These are phyloP conservation scores for Neoboletus magnificus DNA, from an alignment of 768 basidiomycete species.

Conservation along the genomic window DNA sequence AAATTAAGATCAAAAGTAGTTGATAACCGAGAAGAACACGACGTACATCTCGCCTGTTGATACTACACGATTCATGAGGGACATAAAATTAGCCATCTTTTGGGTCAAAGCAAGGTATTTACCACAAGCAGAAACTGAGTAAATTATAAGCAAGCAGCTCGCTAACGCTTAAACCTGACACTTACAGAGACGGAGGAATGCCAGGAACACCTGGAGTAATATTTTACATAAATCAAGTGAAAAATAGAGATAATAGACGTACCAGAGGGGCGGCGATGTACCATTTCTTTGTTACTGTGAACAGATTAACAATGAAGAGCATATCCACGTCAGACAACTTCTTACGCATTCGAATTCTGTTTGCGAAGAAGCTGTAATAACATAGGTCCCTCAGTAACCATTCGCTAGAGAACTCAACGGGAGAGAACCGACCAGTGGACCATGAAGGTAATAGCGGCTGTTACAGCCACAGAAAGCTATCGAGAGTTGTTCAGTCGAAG, in stretches of 20 bases:
- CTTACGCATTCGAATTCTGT: slow-evolving; percentile 34
- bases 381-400: not conserved
- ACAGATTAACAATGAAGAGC: not conserved
- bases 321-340: not conserved
- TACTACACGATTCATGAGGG: slow-evolving; percentile 12
- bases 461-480: slow-evolving; percentile 33
- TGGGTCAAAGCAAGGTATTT: not conserved
- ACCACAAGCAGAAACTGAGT: slow-evolving; percentile 30
- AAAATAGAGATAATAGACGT: not conserved
- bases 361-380: slow-evolving; percentile 29
- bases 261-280: slow-evolving; percentile 31
- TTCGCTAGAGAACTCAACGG: not conserved
- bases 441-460: slow-evolving; percentile 31
- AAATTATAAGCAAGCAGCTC: slow-evolving; percentile 3
- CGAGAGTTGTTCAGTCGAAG: not conserved
- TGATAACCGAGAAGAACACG: fast-evolving
- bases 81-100: not conserved
- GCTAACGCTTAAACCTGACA: not conserved
- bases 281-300: slow-evolving; percentile 32
- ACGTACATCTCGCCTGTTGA: slow-evolving; percentile 34
- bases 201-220: slow-evolving; percentile 24
- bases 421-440: slow-evolving; percentile 29
- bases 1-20: not conserved
- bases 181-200: slow-evolving; percentile 34
- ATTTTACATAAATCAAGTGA: not conserved